Base-by-base conservation (phyloP, 345 rosid species). In the Salix brachista region DNA sequence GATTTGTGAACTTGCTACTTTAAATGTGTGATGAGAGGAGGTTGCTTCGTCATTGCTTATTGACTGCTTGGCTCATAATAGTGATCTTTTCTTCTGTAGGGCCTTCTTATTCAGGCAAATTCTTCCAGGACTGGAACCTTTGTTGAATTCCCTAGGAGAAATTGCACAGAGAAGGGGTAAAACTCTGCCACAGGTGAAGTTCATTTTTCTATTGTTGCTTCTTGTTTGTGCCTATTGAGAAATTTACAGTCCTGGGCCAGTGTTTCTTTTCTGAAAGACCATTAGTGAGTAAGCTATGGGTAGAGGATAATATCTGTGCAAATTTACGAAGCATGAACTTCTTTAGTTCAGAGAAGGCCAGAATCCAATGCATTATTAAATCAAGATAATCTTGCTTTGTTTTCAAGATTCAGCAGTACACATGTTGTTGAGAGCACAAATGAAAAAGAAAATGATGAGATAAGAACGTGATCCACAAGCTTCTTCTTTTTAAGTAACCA, bases 41-140 rank as follows among this genome's bases (percentile, higher is more conserved):
- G 21, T 23, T 70, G 37, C 6, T 34, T 34, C 37, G 37, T 5
- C 37, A 34, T 34, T 34, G 69, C 64, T 71, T 50, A 30, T 58
- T 32, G 42, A 46, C 14, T 25, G 26, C 39, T 65, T 58, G 8
- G 41, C 73, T 18, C 36, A 13, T 60, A 14, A 36, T 54, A 41
- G 30, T 41, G 11, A 2, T 34, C 19, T 73, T 50, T 25, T 73
- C 67, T n/a, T 42, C 34, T 9, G 28, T 87, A 92, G 98, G 76
- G 90, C 85, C 19, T 79, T 92, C 32, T 86, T 95, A 46, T 95
- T 95, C 83, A 74, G 86, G 80, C 91, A 91, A 88, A 91, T 91
- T 78, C 92, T 93, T 80, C 97, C 99, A 16, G 94, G 97, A 71
- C 58, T 95, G 73, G 89, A 88, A 67, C 94, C 97, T 74, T 61